phyloP scores from a whole-genome alignment of 2,329 filamentous ascomycete genomes.

The Leptosphaerulina australis region DNA sequence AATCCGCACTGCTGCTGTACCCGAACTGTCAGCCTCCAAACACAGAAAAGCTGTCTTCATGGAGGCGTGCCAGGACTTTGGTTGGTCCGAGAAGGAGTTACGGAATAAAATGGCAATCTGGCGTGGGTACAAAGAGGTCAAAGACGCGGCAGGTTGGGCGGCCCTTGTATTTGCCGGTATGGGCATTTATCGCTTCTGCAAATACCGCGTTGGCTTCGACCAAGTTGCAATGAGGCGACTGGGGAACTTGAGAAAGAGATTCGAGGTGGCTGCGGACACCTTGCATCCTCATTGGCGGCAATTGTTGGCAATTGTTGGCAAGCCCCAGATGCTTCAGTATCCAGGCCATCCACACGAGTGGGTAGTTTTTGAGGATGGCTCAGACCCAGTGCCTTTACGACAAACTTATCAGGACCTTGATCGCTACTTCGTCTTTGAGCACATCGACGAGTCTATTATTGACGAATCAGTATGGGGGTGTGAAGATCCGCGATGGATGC shows the following conservation, averaged over 20 bases:
- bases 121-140: constrained; percentile 65
- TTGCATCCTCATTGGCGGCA: constrained; percentile 60
- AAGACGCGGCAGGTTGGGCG: constrained; percentile 62
- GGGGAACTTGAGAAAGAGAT: constrained; percentile 52
- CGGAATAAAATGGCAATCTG: constrained; percentile 61
- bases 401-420: constrained; percentile 57
- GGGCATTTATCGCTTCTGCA: constrained; percentile 66
- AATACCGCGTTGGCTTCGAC: constrained; percentile 62
- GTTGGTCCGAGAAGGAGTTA: constrained; percentile 64
- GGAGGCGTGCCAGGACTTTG: constrained; percentile 61
- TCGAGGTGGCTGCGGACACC: constrained; percentile 62
- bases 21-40: constrained; percentile 54
- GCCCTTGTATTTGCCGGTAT: constrained; percentile 63
- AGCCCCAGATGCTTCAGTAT: constrained; percentile 50
- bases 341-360: constrained; percentile 60
- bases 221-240: constrained; percentile 58
- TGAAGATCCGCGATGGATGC: constrained; percentile 56
- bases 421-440: constrained; percentile 55
- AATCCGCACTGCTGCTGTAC: constrained; percentile 48
- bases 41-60: constrained; percentile 59
- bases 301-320: constrained; percentile 56
- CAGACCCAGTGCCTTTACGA: constrained; percentile 52
- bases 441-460: constrained; percentile 58
- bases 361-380: constrained; percentile 56
- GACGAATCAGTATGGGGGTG: constrained; percentile 57